phyloP scores from a whole-genome alignment of 768 basidiomycete species.

The Tylopilus balloui region DNA sequence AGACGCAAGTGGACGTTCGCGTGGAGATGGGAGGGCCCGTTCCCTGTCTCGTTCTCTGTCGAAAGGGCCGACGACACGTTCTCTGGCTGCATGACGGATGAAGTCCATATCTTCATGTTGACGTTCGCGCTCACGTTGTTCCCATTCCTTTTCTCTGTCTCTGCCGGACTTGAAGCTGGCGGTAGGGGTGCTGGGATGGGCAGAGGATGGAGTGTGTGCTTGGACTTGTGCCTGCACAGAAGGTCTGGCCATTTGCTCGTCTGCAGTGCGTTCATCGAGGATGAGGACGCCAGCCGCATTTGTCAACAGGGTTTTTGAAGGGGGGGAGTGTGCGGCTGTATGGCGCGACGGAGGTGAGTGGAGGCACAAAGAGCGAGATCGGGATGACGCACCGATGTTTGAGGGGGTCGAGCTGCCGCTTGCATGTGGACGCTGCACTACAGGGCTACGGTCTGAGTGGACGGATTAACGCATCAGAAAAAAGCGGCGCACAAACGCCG shows the following conservation, averaged over 20 bases:
- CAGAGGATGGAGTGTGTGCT: slow-evolving; percentile 11
- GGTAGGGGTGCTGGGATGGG: slow-evolving; percentile 21
- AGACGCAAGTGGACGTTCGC: slow-evolving; percentile 22
- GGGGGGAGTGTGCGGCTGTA: slow-evolving; percentile 28
- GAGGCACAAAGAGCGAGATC: background rate
- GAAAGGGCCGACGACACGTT: slow-evolving; percentile 19
- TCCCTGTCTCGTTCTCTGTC: slow-evolving; percentile 30
- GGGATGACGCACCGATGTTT: slow-evolving; percentile 19
- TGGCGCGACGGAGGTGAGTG: slow-evolving; percentile 2
- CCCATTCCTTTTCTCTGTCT: slow-evolving; percentile 28
- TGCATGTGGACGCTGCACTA: slow-evolving; percentile 25
- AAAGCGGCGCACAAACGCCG: slow-evolving; percentile 6
- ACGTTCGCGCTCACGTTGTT: slow-evolving; percentile 27
- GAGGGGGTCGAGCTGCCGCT: slow-evolving; percentile 25
- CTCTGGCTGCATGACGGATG: slow-evolving; percentile 24
- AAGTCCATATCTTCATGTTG: slow-evolving; percentile 27
- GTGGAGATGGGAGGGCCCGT: slow-evolving; percentile 21
- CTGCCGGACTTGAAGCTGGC: slow-evolving; percentile 21
- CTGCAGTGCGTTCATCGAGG: slow-evolving; percentile 30
- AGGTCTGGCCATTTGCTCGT: slow-evolving; percentile 27
- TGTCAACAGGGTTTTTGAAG: slow-evolving; percentile 24
- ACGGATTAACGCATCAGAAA: slow-evolving; percentile 2
- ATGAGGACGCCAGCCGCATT: slow-evolving; percentile 26
- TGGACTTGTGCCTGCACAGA: slow-evolving; percentile 18
- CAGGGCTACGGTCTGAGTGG: slow-evolving; percentile 28